phyloP scores from a whole-genome alignment of 2,329 filamentous ascomycete species.

The Zymoseptoria pseudotritici region DNA sequence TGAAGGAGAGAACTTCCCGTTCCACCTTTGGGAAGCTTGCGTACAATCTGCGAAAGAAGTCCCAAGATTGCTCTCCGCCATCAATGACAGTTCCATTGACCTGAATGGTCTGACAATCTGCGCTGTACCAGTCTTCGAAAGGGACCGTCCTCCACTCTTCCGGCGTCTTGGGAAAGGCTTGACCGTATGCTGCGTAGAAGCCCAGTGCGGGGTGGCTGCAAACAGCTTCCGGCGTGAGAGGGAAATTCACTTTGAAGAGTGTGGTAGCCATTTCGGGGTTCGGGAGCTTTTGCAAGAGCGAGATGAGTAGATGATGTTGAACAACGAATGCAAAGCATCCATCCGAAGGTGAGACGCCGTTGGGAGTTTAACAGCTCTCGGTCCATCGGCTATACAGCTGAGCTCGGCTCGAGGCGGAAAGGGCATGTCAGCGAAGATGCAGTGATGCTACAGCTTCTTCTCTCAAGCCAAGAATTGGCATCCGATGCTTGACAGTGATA shows the following conservation, averaged over 20 bases:
- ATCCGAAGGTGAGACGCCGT: too few relatives aligned
- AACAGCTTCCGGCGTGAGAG: not conserved
- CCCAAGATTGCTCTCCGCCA: constrained; percentile 2
- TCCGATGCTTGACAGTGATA: too few relatives aligned
- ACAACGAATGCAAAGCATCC: too few relatives aligned
- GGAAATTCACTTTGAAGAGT: constrained; percentile 1
- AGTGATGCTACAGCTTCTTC: not conserved
- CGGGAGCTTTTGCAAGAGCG: too few relatives aligned
- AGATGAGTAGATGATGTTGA: too few relatives aligned
- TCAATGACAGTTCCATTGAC: constrained; percentile 2
- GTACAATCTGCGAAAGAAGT: constrained; percentile 4
- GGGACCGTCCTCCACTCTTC: constrained; percentile 2
- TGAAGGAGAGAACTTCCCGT: constrained; percentile 5
- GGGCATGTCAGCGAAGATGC: not conserved
- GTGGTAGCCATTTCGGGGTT: not conserved
- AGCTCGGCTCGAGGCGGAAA: not conserved
- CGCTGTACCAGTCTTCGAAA: constrained; percentile 5
- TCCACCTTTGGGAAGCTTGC: constrained; percentile 5
- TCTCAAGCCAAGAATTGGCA: too few relatives aligned
- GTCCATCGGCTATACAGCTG: not conserved
- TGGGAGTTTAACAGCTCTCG: not conserved
- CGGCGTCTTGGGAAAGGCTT: constrained; percentile 8
- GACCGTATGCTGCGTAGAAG: constrained; percentile 9
- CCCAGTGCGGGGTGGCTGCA: constrained; percentile 4
- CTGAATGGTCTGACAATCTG: constrained; percentile 4